Base-by-base conservation (phyloP, 2,329 filamentous ascomycete species). In the Mycocentrospora acerina region DNA sequence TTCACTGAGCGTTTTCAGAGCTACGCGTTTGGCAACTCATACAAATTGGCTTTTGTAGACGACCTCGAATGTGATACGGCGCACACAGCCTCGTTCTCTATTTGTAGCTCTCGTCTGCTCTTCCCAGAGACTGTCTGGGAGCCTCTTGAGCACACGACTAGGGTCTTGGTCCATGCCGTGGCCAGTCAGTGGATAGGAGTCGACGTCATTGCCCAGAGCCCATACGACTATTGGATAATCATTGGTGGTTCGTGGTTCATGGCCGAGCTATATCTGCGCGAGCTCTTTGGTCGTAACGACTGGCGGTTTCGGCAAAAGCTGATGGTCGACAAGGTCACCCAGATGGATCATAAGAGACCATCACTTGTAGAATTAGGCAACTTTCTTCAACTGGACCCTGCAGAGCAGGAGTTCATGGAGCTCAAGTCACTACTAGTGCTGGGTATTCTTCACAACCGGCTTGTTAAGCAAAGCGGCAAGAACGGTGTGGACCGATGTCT, bases 181-280 rank as follows among this genome's bases (percentile, higher is more conserved):
- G 88, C 93, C 9, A 88, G 83, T 42, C 93, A 98, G 64, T 98
- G 91, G 86, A 88, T 93, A 49, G 93, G 93, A 12, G 85, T 98
- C 48, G 90, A 90, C 60, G 87, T 98, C 51, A 85, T 95, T 32
- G 85, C 93, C 0, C 88, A 90, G 59, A 82, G 85, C 27, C 81
- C 83, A 13, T 77, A 78, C 35, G 93, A 98, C 65, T 81, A 83
- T 37, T 98, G 93, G 93, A 82, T 94, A 14, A 85, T 91, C 10
- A 79, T 93, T 37, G 94, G 91, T 11, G 85, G 94, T 31, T 87
- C 91, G 1, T 90, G 91, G 73, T 98, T 89, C 72, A 95, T 98
- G 79, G 90, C 91, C 1, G 91, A 96, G 55, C 78, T 89, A 4
- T 96, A 95, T 67, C 88, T 97, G 79, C 88, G 85, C 64, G 85